A percentile compares a stretch with the other conserved stretches of the same genome.
Evolutionary conservation across 2,329 filamentous ascomycete species (phyloP).

Genomic region (Aspergillus candidus): DNA sequence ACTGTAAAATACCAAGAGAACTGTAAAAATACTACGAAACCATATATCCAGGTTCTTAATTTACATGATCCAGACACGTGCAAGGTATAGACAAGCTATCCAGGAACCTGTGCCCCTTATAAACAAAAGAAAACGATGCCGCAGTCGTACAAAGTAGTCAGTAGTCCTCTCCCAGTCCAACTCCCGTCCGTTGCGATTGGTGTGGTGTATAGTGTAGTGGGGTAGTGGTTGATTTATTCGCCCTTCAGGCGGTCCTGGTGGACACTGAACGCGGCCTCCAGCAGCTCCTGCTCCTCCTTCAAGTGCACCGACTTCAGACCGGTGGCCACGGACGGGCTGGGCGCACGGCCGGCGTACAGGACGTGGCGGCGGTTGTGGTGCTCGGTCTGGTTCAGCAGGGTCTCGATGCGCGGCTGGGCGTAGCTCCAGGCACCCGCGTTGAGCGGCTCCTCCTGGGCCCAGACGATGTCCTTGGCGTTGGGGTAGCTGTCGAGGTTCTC

Average conservation of each 20-base stretch:
- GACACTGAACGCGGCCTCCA: constrained; percentile 59
- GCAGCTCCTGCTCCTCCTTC: constrained; percentile 86
- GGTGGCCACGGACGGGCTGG: constrained; percentile 88
- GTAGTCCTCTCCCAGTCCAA: too few relatives aligned
- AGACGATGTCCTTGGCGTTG: constrained; percentile 95
- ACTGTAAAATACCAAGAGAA: neutral
- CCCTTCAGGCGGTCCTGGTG: constrained; percentile 63
- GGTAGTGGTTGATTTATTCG: constrained; percentile 41
- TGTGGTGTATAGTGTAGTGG: neutral
- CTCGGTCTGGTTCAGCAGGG: constrained; percentile 84
- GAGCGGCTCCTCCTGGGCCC: constrained; percentile 94
- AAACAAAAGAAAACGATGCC: constrained; percentile 15
- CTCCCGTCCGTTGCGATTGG: too few relatives aligned
- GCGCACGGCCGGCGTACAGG: constrained; percentile 92
- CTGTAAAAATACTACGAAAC: constrained; percentile 3
- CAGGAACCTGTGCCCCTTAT: constrained; percentile 8
- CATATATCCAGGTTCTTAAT: constrained; percentile 19
- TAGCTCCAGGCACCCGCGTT: constrained; percentile 97
- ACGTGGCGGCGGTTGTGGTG: constrained; percentile 90
- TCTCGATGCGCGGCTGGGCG: constrained; percentile 96
- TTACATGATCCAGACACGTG: constrained; percentile 20
- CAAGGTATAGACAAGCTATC: constrained; percentile 24
- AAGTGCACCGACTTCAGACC: constrained; percentile 81
- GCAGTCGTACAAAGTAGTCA: too few relatives aligned
- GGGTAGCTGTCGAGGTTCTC: constrained; percentile 96